Conservation (phyloP, 352 stramenopile species). For the Phytophthora kernoviae region DNA sequence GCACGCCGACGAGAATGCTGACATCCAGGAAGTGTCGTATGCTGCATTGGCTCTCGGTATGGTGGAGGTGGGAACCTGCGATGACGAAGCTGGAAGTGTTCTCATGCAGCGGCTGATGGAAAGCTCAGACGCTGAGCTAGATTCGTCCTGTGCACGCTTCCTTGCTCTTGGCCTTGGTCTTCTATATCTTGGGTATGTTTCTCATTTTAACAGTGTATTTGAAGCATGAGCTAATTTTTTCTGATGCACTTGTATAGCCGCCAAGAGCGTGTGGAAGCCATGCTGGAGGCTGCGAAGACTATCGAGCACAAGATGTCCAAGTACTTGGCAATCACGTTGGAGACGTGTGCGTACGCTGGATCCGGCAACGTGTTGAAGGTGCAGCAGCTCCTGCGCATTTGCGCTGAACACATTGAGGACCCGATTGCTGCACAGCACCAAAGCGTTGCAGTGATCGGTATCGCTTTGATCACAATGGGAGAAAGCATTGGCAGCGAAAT, state of each 20-base stretch:
- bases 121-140: slow-evolving; percentile 96
- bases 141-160: slow-evolving; percentile 96
- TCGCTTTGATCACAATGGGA: slow-evolving; percentile 98
- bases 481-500: slow-evolving; percentile 98
- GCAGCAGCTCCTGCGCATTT: slow-evolving; percentile 97
- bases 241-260: slow-evolving; percentile 42
- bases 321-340: slow-evolving; percentile 96
- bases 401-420: slow-evolving; percentile 96
- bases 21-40: slow-evolving; percentile 92
- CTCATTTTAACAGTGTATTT: slow-evolving; percentile 2
- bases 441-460: slow-evolving; percentile 96
- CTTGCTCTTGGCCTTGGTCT: slow-evolving; percentile 97
- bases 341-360: slow-evolving; percentile 98
- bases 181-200: slow-evolving; percentile 95
- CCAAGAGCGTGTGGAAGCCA: slow-evolving; percentile 97
- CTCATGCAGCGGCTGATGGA: slow-evolving; percentile 99
- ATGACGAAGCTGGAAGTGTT: slow-evolving; percentile 96
- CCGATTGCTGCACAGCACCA: slow-evolving; percentile 84
- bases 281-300: slow-evolving; percentile 98
- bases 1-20: slow-evolving; percentile 90
- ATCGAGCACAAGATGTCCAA: slow-evolving; percentile 98
- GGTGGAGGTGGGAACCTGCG: slow-evolving; percentile 98
- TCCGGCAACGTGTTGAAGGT: slow-evolving; percentile 99
- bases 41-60: slow-evolving; percentile 97
- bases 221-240: slow-evolving; percentile 81